Conservation (phyloP, 2,329 filamentous ascomycete genomes). For the Paecilomyces dactylethromorphus region DNA sequence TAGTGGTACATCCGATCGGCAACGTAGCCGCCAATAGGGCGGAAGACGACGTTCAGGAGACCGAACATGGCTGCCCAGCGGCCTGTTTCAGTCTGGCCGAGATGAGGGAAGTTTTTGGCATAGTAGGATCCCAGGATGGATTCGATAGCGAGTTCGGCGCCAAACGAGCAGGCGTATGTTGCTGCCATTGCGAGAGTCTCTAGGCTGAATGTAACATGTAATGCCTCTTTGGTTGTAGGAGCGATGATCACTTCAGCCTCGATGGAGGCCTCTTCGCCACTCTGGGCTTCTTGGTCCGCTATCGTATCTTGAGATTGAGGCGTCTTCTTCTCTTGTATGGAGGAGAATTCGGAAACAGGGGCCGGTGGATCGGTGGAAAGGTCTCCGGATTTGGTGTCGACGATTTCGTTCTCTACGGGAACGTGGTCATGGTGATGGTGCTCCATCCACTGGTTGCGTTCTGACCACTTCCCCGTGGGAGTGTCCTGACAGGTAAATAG, state of each 20-base stretch:
- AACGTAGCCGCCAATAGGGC: slow-evolving; percentile 45
- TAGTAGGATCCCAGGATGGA: slow-evolving; percentile 56
- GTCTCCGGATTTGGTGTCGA: slow-evolving; percentile 20
- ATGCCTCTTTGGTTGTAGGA: slow-evolving; percentile 54
- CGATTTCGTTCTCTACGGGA: slow-evolving; percentile 18
- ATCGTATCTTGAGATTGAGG: slow-evolving; percentile 16
- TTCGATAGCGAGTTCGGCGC: slow-evolving; percentile 56
- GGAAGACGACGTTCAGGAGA: slow-evolving; percentile 44
- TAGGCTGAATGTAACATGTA: slow-evolving; percentile 57
- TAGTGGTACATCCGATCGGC: slow-evolving; percentile 50
- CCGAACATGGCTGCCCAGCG: slow-evolving; percentile 52
- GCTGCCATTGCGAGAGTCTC: slow-evolving; percentile 48
- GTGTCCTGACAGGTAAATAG: slow-evolving; percentile 72
- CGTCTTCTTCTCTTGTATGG: slow-evolving; percentile 28
- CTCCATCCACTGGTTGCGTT: slow-evolving; percentile 56
- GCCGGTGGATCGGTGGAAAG: slow-evolving; percentile 15
- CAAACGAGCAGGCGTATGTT: slow-evolving; percentile 56
- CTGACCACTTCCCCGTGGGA: slow-evolving; percentile 73
- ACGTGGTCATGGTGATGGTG: slow-evolving; percentile 22
- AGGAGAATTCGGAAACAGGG: slow-evolving; percentile 16
- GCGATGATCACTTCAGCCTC: slow-evolving; percentile 56
- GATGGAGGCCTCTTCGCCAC: slow-evolving; percentile 45
- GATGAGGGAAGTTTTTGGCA: slow-evolving; percentile 46
- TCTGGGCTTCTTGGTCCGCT: slow-evolving; percentile 38
- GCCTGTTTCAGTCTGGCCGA: slow-evolving; percentile 50